These are phyloP conservation scores for Pisolithus marmoratus DNA, from an alignment of 768 basidiomycete genomes.

Conservation along the genomic window DNA sequence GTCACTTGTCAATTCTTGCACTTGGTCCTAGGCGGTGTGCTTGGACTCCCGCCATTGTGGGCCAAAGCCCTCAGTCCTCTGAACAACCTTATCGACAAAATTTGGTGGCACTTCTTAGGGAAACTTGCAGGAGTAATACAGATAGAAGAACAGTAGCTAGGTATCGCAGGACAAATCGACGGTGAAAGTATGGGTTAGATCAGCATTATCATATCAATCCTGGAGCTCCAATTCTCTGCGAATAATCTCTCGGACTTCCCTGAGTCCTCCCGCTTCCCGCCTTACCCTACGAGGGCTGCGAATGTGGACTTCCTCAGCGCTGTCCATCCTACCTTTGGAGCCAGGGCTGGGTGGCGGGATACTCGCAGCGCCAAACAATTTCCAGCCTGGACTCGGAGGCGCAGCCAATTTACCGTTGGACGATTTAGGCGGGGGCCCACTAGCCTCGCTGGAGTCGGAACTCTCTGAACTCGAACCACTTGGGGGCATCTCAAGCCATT, in stretches of 20 bases:
- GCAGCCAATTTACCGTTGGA: conserved; percentile 13
- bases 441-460: conserved; percentile 7
- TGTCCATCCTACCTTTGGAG: conserved; percentile 46
- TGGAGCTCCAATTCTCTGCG: conserved; percentile 69
- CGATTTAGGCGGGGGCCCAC: conserved; percentile 34
- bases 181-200: conserved; percentile 6
- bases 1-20: too few species aligned
- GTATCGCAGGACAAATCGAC: conserved; percentile 21
- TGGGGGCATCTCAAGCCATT: conserved; percentile 47
- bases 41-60: too few species aligned
- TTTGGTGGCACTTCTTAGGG: background rate
- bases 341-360: conserved; percentile 45
- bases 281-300: conserved; percentile 72
- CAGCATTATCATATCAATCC: conserved; percentile 36
- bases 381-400: conserved; percentile 39
- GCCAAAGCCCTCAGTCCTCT: too few species aligned
- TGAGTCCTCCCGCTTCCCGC: conserved; percentile 64
- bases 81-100: too few species aligned
- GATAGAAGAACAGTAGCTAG: conserved; percentile 3
- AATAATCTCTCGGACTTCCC: conserved; percentile 79
- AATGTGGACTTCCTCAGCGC: conserved; percentile 53
- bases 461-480: conserved; percentile 14
- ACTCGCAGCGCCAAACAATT: conserved; percentile 9
- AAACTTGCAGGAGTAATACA: background rate
- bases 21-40: too few species aligned